Base-by-base conservation (phyloP, 106 monocot genomes). In the Dioscorea zingiberensis region DNA sequence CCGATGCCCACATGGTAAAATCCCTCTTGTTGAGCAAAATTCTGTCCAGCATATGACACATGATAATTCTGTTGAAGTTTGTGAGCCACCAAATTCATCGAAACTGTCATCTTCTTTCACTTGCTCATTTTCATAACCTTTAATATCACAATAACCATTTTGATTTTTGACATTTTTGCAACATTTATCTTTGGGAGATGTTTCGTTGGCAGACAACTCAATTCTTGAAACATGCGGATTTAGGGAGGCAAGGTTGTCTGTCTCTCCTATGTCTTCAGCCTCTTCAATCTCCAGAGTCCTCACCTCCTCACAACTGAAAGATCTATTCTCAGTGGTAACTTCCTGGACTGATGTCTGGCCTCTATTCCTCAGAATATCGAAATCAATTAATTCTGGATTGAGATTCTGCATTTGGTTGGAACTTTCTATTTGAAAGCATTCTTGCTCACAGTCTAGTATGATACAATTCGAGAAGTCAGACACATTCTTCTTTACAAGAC, bases 31-130 rank as follows among this genome's bases (percentile, higher is more conserved):
- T 65, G 88, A 78, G 57, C 78, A 85, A 71, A 85, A 95, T 3
- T 85, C 83, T 69, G 91, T 91, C 78, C 80, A 95, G 59, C 95
- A 95, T 74, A 95, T 95, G 9, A 88, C 95, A 70, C 95, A 95
- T 13, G 95, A 91, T 17, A 91, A 48, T 53, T 79, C 81, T 23
- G 63, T 55, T 53, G 76, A 71, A 62, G 56, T 65, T 16, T 74
- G 67, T 29, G 58, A 8, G 66, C 25, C 28, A 69, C 24, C 49
- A 32, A 46, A 3, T 66, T 63, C 59, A 58, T 59, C 38, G 18
- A 49, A 7, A 21, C 68, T 38, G 68, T 71, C 59, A 32, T 11
- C 57, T 28, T 64, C 63, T 27, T 73, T 56, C 13, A 49, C 63
- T 69, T 73, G 27, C 48, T 32, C 64, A 63, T 76, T 65, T 21